A percentile compares a stretch with the other conserved stretches of the same genome.
Conservation (phyloP, 768 basidiomycete species). For the Leucosporidium scottii region DNA sequence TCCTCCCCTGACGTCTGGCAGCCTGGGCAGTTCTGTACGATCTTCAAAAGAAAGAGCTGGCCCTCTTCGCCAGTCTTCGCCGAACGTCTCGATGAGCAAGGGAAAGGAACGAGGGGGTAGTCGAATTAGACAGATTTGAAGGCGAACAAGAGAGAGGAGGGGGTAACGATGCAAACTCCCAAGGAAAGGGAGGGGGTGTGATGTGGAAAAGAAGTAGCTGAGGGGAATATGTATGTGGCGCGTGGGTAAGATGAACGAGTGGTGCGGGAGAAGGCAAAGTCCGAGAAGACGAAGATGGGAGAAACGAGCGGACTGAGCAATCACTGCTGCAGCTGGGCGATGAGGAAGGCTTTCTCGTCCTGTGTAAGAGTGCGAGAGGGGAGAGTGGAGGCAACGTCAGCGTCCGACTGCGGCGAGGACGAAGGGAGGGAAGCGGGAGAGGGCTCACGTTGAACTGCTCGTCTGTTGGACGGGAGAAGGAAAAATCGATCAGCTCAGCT, state of each 20-base stretch:
- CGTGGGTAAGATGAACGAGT: neutral
- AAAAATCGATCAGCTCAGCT: neutral
- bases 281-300: neutral
- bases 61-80: too few species aligned
- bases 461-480: constrained; percentile 48
- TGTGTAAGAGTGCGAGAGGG: constrained; percentile 34
- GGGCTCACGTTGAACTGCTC: constrained; percentile 79
- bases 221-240: too few species aligned
- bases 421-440: neutral
- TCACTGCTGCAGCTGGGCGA: constrained; percentile 78
- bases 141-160: too few species aligned
- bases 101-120: too few species aligned
- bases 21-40: too few species aligned
- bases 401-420: neutral
- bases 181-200: too few species aligned
- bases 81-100: too few species aligned
- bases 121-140: too few species aligned
- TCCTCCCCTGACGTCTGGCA: too few species aligned
- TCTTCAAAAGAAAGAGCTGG: too few species aligned
- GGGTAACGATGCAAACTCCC: too few species aligned
- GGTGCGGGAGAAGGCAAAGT: neutral
- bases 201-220: too few species aligned
- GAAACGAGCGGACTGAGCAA: neutral
- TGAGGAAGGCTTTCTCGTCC: constrained; percentile 95
- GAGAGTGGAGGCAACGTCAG: constrained; percentile 11